Conservation (phyloP, 768 basidiomycete genomes). For the Tephrocybe sp. region DNA sequence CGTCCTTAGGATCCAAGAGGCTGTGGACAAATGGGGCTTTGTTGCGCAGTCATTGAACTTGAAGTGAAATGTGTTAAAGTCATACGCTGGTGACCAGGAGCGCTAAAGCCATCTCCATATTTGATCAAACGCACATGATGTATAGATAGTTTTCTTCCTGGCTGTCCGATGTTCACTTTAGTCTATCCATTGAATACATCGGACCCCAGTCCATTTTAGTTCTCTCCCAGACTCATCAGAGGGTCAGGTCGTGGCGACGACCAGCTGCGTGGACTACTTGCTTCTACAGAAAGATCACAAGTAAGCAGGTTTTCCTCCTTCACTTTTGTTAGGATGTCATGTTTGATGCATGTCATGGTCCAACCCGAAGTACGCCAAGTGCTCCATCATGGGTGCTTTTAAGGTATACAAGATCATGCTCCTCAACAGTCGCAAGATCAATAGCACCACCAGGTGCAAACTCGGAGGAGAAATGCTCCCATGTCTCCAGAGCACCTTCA, state of each 20-base stretch:
- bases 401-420: conserved; percentile 22
- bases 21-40: conserved; percentile 77
- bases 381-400: conserved; percentile 28
- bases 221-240: too few species aligned
- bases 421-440: conserved; percentile 18
- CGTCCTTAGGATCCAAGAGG: conserved; percentile 61
- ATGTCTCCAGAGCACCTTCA: conserved; percentile 18
- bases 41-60: conserved; percentile 63
- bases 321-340: conserved; percentile 9
- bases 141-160: too few species aligned
- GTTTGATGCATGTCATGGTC: conserved; percentile 1
- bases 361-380: conserved; percentile 20
- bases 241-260: too few species aligned
- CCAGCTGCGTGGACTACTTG: too few species aligned
- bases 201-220: too few species aligned
- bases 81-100: too few species aligned
- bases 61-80: too few species aligned
- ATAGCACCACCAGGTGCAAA: conserved; percentile 27
- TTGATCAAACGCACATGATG: too few species aligned
- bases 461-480: conserved; percentile 25
- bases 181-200: too few species aligned
- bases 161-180: too few species aligned
- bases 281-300: conserved; percentile 27
- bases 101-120: too few species aligned
- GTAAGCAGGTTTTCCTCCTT: conserved; percentile 15